These are phyloP conservation scores for Adenanthera pavonina DNA, from an alignment of 306 rosid genomes.

Conservation along the genomic window DNA sequence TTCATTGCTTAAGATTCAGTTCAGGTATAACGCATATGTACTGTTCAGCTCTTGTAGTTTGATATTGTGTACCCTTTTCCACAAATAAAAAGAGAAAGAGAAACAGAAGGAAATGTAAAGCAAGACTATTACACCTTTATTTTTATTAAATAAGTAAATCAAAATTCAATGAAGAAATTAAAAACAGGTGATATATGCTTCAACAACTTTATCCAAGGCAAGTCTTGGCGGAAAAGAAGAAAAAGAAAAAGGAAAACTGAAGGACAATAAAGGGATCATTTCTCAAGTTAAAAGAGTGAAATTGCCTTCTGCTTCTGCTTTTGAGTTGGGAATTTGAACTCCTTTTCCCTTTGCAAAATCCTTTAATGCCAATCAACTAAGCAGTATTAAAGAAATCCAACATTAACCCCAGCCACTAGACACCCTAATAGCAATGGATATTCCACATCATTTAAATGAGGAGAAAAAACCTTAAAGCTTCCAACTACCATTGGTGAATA, in stretches of 20 bases:
- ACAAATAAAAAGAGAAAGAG: not conserved
- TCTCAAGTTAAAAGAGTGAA: not conserved
- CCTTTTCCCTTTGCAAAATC: not conserved
- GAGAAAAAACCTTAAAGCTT: conserved; percentile 12
- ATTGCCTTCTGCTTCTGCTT: conserved; percentile 13
- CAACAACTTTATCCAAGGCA: conserved; percentile 27
- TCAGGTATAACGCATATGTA: not conserved
- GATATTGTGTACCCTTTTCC: not conserved
- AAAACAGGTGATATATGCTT: conserved; percentile 5
- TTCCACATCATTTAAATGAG: not conserved
- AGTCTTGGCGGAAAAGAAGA: not conserved
- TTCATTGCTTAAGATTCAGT: not conserved
- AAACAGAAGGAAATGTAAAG: not conserved
- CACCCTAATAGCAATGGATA: not conserved
- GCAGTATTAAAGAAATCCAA: not conserved
- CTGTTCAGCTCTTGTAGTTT: not conserved
- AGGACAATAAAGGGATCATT: not conserved
- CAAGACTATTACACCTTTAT: not conserved
- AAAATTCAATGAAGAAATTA: not conserved
- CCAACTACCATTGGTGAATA: conserved; percentile 20
- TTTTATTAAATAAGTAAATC: not conserved
- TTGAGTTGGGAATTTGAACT: conserved; percentile 14
- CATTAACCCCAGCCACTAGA: not conserved
- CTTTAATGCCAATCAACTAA: not conserved
- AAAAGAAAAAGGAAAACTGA: not conserved